phyloP scores from a whole-genome alignment of 768 basidiomycete genomes.

The Rhizopogon roseolus region DNA sequence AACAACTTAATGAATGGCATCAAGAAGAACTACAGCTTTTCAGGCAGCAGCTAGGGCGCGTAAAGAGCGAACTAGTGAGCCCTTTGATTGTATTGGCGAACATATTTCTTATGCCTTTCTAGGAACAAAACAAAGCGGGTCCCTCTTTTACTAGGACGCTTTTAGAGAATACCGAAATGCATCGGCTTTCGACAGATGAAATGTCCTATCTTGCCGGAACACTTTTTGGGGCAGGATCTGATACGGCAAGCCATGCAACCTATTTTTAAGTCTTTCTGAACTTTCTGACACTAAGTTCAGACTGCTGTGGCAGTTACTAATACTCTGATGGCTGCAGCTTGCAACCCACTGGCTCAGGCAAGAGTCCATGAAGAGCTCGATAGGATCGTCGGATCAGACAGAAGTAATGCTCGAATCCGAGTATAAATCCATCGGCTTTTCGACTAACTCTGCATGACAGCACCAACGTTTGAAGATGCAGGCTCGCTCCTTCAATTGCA shows the following conservation, averaged over 20 bases:
- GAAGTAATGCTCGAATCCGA: background rate
- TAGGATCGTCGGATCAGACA: conserved; percentile 34
- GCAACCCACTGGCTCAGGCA: conserved; percentile 42
- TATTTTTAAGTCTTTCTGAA: background rate
- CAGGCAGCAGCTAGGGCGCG: conserved; percentile 39
- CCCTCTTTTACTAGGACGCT: conserved; percentile 45
- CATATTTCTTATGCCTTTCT: background rate
- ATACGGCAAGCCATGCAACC: conserved; percentile 29
- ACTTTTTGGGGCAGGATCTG: conserved; percentile 56
- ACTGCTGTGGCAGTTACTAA: conserved; percentile 48
- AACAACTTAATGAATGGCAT: conserved; percentile 48
- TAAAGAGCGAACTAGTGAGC: conserved; percentile 35
- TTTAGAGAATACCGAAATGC: conserved; percentile 42
- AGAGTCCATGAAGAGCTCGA: conserved; percentile 47
- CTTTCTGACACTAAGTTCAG: background rate
- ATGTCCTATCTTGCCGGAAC: conserved; percentile 51
- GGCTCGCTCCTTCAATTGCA: conserved; percentile 21
- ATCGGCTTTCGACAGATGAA: conserved; percentile 44
- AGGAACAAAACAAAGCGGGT: conserved; percentile 1
- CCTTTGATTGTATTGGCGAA: background rate
- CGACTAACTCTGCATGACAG: conserved; percentile 10
- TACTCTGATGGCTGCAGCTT: conserved; percentile 45
- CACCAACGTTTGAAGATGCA: conserved; percentile 27
- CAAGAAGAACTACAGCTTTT: conserved; percentile 46
- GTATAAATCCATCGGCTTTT: background rate